Evolutionary conservation across 2,329 filamentous ascomycete species (phyloP), one percentile per base, ranked within the genome.

Genomic region (Juglanconis oblonga): DNA sequence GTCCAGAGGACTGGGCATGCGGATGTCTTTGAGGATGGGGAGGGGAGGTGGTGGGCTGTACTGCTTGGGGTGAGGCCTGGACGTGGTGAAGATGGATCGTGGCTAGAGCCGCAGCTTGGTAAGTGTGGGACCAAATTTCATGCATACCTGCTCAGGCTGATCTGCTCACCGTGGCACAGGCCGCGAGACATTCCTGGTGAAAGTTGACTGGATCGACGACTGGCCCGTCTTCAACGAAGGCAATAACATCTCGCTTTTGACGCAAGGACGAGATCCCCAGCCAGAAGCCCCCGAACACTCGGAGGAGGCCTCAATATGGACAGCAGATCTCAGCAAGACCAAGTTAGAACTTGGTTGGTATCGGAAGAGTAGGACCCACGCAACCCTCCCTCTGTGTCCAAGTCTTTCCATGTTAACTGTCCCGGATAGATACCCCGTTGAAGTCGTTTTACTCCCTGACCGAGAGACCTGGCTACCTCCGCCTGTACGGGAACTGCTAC

Each of bases 221-320:
- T 83, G 81, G 80, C 81, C 81, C 0, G 67, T 82, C 0, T 76
- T 83, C 60, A 82, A 83, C 55, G 68, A 71, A 0, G 77, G 79
- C 0, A 72, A 72, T 11, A 78, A 77, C 57, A 73, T 82, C 32
- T 69, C 72, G 0, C 73, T 80, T 5, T 56, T 71, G 55, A 76
- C 73, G 5, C 62, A 64, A 13, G 72, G 73, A 1, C 65, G 71
- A 31, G 65, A 68, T n/a, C 36, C 65, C 1, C 62, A 70, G 2
- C 8, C 7, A 4, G 9, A 42, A 4, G 55, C 47, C 1, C 57
- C 56, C 48, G 65, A 57, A 10, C 64, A 51, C 48, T 58, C 59
- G 4, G 76, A 75, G 68, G 74, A 77, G 50, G 54, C 61, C 4
- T 8, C 59, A 8, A 66, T 65, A 14, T 72, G 71, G 70, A 62